Percentiles rank a stretch among this genome's conserved stretches.
phyloP scores from a whole-genome alignment of 2,329 filamentous ascomycete species.

The Nannizziopsis arthrosporioides region DNA sequence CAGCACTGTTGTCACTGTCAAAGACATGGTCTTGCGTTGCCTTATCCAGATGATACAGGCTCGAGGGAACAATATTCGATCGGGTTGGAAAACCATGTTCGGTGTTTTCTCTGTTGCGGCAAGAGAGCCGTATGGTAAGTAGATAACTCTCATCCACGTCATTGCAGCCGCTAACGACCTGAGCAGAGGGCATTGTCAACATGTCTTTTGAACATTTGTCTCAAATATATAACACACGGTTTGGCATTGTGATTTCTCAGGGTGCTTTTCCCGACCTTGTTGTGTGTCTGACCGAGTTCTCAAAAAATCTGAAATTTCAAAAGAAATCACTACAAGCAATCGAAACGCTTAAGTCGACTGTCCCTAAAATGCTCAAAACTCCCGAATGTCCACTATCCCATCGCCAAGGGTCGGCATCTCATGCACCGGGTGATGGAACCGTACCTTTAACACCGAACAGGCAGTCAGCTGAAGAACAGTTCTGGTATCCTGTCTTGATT shows the following conservation, averaged over 20 bases:
- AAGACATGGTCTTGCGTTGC: conserved; percentile 93
- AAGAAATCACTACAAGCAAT: conserved; percentile 96
- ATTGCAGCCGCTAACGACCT: conserved; percentile 16
- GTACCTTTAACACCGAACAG: conserved; percentile 49
- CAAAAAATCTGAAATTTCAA: conserved; percentile 96
- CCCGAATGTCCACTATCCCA: conserved; percentile 86
- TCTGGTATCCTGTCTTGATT: conserved; percentile 96
- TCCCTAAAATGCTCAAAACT: conserved; percentile 88
- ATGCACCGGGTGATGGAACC: neutral
- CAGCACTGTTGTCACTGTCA: conserved; percentile 79
- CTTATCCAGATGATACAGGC: conserved; percentile 99
- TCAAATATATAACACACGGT: conserved; percentile 88
- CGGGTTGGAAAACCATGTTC: conserved; percentile 99
- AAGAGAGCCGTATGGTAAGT: conserved; percentile 64
- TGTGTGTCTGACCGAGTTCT: conserved; percentile 94
- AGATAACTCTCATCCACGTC: neutral
- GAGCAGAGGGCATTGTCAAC: conserved; percentile 77
- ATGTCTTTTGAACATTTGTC: conserved; percentile 94
- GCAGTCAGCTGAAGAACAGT: conserved; percentile 90
- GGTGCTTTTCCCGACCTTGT: conserved; percentile 93
- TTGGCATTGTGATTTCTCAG: conserved; percentile 90
- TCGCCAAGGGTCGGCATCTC: conserved; percentile 37
- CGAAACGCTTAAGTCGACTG: conserved; percentile 83
- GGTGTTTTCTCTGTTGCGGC: conserved; percentile 95
- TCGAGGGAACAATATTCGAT: conserved; percentile 88